Percentiles rank a stretch among this genome's conserved stretches.
These are phyloP conservation scores for Mycosarcoma maydis DNA, from an alignment of 1,284 basidiomycete species.

Conservation along the genomic window DNA sequence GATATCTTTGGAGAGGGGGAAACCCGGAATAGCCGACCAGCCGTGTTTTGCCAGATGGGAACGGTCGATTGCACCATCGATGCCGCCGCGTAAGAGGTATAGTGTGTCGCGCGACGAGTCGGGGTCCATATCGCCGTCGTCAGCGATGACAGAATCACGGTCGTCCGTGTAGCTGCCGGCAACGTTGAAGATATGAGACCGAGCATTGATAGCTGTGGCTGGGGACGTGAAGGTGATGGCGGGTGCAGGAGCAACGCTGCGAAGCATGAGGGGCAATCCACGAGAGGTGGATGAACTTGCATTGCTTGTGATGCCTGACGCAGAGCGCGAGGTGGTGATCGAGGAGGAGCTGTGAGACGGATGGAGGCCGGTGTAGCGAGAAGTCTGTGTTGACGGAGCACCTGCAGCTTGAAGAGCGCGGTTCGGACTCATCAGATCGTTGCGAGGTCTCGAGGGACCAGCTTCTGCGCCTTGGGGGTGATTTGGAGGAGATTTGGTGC, in stretches of 20 bases:
- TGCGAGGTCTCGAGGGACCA: slow-evolving; percentile 9
- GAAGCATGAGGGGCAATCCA: slow-evolving; percentile 29
- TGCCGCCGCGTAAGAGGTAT: slow-evolving; percentile 25
- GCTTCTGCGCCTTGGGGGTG: slow-evolving; percentile 11
- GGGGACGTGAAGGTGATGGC: slow-evolving; percentile 51
- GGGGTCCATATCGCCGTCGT: slow-evolving; percentile 39
- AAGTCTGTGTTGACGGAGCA: not conserved
- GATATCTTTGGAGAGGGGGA: slow-evolving; percentile 59
- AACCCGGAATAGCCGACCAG: slow-evolving; percentile 59
- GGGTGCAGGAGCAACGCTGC: slow-evolving; percentile 43
- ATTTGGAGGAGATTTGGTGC: slow-evolving; percentile 13
- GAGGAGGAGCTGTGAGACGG: slow-evolving; percentile 21
- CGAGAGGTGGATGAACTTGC: slow-evolving; percentile 5
- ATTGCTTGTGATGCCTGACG: slow-evolving; percentile 7
- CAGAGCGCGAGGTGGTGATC: slow-evolving; percentile 15
- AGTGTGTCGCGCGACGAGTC: slow-evolving; percentile 41
- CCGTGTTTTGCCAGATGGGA: slow-evolving; percentile 46
- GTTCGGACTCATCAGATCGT: slow-evolving; percentile 3
- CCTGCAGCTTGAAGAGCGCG: slow-evolving; percentile 1
- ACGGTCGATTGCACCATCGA: slow-evolving; percentile 29
- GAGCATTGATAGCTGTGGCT: slow-evolving; percentile 41
- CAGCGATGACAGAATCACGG: slow-evolving; percentile 34
- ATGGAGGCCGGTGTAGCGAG: slow-evolving; percentile 8
- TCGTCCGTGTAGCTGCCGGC: slow-evolving; percentile 45
- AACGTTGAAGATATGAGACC: slow-evolving; percentile 21